Base-by-base conservation (phyloP, 352 stramenopile genomes). In the Globisporangium parvum region DNA sequence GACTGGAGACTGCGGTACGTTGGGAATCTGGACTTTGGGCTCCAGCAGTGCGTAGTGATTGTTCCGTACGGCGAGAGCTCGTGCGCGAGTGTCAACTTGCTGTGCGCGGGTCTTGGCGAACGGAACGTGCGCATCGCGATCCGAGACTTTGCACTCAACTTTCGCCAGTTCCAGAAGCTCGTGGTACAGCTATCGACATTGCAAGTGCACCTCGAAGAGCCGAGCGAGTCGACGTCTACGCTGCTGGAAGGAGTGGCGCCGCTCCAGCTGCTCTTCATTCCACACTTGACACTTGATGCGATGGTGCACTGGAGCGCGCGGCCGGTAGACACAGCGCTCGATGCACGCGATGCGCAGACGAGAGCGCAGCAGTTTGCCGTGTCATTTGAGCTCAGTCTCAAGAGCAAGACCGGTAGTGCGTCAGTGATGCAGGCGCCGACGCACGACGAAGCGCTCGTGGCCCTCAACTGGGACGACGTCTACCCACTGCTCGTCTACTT, bases 381-480 rank as follows among this genome's bases (percentile, higher is more conserved):
- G 15, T 86, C 77, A 2, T 61, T 80, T 9, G 75, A 91, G 50
- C 58, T 88, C 11, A 47, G 65, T 14, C 41, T 91, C 9, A 67
- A 68, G 55, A 62, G 71, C 11, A 71, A 53, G 6, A 23, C 57
- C 1, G 40, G 48, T 1, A 50, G 44, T 14, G 46, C 57, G 8
- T 53, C 47, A 18, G 62, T 65, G n/a, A 41, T 42, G 31, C 55
- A 74, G n/a, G 70, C 87, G 15, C 80, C 80, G 14, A 60, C 65
- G 3, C 45, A 48, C 3, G 67, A 75, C 17, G 74, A 91, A 54
- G 60, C 71, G 5, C 62, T 91, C 5, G 12, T 87, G 1, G 62
- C 67, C 21, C 55, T 89, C 21, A 83, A 88, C 39, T 91, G 80
- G 80, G 80, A 91, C 45, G 81, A 74, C 52, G 66, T 89, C 15